Percentiles rank a stretch among this genome's conserved stretches.
Conservation (phyloP, 768 basidiomycete genomes). For the Agaricus sinodeliciosus region DNA sequence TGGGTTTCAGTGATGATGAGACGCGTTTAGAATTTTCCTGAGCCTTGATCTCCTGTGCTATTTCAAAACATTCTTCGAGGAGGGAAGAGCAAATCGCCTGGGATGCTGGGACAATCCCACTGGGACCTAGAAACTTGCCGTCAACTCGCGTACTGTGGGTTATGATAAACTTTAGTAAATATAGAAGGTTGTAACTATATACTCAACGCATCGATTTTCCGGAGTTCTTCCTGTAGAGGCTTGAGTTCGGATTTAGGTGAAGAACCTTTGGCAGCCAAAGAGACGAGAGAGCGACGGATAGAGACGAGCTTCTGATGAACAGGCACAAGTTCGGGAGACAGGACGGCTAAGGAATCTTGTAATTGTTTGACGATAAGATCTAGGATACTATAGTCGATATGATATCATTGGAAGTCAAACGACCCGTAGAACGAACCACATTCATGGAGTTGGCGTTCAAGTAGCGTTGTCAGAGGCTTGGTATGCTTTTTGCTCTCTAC, state of each 20-base stretch:
- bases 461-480: slow-evolving; percentile 78
- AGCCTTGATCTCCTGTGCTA: slow-evolving; percentile 91
- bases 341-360: slow-evolving; percentile 78
- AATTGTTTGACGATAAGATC: slow-evolving; percentile 72
- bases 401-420: slow-evolving; percentile 1
- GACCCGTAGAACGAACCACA: slow-evolving; percentile 59
- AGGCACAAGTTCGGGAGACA: slow-evolving; percentile 86
- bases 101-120: slow-evolving; percentile 83
- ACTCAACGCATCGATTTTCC: slow-evolving; percentile 96
- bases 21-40: slow-evolving; percentile 88
- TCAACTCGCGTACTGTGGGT: slow-evolving; percentile 80
- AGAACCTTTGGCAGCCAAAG: slow-evolving; percentile 83
- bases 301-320: slow-evolving; percentile 86
- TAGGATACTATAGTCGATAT: slow-evolving; percentile 21
- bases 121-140: slow-evolving; percentile 91
- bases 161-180: slow-evolving; percentile 7
- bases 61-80: slow-evolving; percentile 95
- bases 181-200: slow-evolving; percentile 20
- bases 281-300: slow-evolving; percentile 82
- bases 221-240: slow-evolving; percentile 84
- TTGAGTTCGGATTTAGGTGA: slow-evolving; percentile 84
- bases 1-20: slow-evolving; percentile 78
- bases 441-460: slow-evolving; percentile 86
- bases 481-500: slow-evolving; percentile 77
- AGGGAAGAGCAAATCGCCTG: slow-evolving; percentile 90